Base-by-base conservation (phyloP, 768 basidiomycete species). In the Pholiota molesta region DNA sequence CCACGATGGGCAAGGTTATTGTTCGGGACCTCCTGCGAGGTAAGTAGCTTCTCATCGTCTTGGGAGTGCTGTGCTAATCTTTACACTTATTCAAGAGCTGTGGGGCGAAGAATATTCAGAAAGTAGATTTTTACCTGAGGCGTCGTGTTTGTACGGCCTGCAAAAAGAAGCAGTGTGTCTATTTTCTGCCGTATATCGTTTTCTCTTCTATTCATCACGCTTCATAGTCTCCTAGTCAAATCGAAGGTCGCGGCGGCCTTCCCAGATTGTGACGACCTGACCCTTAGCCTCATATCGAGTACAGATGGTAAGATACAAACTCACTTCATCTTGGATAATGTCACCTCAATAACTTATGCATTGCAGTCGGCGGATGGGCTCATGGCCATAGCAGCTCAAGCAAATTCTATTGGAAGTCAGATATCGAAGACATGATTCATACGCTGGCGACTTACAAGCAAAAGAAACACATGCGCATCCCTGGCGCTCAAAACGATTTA, bases 381-480 rank as follows among this genome's bases (percentile, higher is more conserved):
- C 69, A 72, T 60, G 72, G 70, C 0, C 63, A 71, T 55, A 52
- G 63, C 7, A 70, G 66, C 14, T 55, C 31, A 2, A 73, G 72
- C 53, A 67, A 64, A 26, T 77, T 70, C 49, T 78, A 72, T 61
- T 77, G 72, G 75, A 64, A 61, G 23, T 37, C 56, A 4, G 76
- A 77, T 54, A 69, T 78, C 16, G 49, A 67, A 17, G 40, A 65
- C 2, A 72, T 75, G 52, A 62, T 66, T 1, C 13, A 55, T 17
- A 59, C 60, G 17, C 63, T 72, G 19, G 28, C 57, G 1, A 33
- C 2, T 11, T 45, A 49, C 9, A 37, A 62, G 2, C 35, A 59
- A 29, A 51, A 59, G 45, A 45, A 40, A 17, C 35, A 56, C 14
- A 28, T 53, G 19, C 17, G 45, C 16, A 55, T 9, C 8, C 13